Evolutionary conservation across 768 basidiomycete species (phyloP), one percentile per base, ranked within the genome.

Genomic region (Cyclocybe aegerita): DNA sequence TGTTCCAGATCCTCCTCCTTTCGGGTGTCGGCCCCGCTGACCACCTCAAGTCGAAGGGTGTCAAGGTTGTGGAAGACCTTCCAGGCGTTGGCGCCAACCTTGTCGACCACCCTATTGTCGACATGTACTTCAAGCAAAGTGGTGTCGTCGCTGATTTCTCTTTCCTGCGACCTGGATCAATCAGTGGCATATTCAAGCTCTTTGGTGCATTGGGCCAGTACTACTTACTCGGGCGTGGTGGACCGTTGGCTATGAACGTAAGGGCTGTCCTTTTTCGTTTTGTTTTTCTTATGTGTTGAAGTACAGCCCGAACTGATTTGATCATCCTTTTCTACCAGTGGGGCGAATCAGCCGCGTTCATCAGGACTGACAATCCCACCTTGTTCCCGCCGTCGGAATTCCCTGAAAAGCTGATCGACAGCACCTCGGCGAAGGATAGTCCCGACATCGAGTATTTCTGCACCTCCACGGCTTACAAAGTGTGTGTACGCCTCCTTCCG

Each of bases 81-180:
- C 85, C 87, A 0, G 83, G 83, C 9, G 90, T 94, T 14, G 92
- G 92, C 10, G 70, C 77, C 7, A 77, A 91, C 62, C 76, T 93
- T 12, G 70, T 78, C 39, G 91, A 93, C 60, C 91, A 93, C 58
- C 72, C 76, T 3, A 72, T 75, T 10, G 73, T 86, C 43, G 70
- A 76, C 57, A 45, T 82, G 17, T 72, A 74, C 55, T 74, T 79
- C 63, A 75, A 74, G 54, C 82, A 85, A 54, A 83, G 76, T 46
- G 66, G 65, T 2, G 69, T 76, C 45, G 58, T 67, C 4, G 74
- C 78, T 5, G 23, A 23, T 5, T 36, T 78, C 10, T 74, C 68
- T 49, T 78, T 65, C 54, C 52, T 81, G 31, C 48, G 53, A n/a
- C 70, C 72, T 0, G 46, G 50, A 7, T 60, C 45, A 42, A 14